Percentiles rank a stretch among this genome's conserved stretches.
These are phyloP conservation scores for Geoglossum glabrum DNA, from an alignment of 495 filamentous ascomycete genomes.

Conservation along the genomic window DNA sequence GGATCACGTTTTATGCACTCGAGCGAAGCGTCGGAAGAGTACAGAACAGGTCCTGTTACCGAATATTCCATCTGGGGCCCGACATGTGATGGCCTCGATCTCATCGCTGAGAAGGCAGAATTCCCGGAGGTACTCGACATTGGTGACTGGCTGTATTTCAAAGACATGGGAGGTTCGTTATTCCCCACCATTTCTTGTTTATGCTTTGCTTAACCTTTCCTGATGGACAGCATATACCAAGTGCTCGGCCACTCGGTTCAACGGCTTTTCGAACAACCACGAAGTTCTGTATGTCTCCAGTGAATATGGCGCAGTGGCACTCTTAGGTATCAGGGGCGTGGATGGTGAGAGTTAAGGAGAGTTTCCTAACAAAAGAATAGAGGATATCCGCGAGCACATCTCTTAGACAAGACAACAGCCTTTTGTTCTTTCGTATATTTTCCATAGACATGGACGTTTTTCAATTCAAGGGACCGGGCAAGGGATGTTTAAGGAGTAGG, in stretches of 20 bases:
- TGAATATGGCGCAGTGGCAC: conserved; percentile 65
- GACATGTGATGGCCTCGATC: conserved; percentile 94
- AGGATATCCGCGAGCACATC: too few relatives aligned
- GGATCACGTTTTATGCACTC: conserved; percentile 26
- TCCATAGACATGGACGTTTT: too few relatives aligned
- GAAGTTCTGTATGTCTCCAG: conserved; percentile 87
- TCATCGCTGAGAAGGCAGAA: conserved; percentile 55
- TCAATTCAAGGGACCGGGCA: too few relatives aligned
- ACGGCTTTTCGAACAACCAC: conserved; percentile 87
- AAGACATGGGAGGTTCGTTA: conserved; percentile 63
- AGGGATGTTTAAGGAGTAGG: too few relatives aligned
- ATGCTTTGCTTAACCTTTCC: background rate
- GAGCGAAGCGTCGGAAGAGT: background rate
- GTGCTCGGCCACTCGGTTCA: conserved; percentile 94
- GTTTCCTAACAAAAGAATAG: too few relatives aligned
- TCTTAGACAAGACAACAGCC: too few relatives aligned
- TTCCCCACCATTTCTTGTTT: background rate
- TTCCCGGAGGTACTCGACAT: conserved; percentile 59
- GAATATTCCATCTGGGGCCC: conserved; percentile 95
- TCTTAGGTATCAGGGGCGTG: conserved; percentile 27
- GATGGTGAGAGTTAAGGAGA: too few relatives aligned
- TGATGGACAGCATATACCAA: conserved; percentile 55
- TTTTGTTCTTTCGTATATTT: too few relatives aligned
- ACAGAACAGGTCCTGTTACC: conserved; percentile 10
- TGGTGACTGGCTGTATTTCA: conserved; percentile 95